Evolutionary conservation across 768 basidiomycete genomes (phyloP).

Genomic region (Xerocomellus intermedius): DNA sequence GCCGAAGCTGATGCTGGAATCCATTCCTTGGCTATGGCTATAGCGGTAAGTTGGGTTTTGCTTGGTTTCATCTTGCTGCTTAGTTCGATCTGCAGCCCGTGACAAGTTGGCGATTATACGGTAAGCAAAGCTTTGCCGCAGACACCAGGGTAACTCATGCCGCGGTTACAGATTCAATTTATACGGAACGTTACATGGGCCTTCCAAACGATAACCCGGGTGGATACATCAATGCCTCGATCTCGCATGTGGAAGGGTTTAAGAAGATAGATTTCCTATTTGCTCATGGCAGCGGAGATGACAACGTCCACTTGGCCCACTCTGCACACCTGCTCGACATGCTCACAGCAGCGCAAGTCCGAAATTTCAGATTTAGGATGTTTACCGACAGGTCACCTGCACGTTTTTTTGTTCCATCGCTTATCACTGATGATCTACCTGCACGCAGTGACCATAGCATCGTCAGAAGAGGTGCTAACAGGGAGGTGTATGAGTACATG

Average conservation of each 20-base stretch:
- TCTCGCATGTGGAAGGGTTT: conserved; percentile 88
- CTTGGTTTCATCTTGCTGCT: conserved; percentile 2
- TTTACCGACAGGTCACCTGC: conserved; percentile 86
- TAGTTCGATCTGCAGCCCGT: conserved; percentile 57
- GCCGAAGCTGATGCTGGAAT: conserved; percentile 88
- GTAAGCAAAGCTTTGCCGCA: conserved; percentile 36
- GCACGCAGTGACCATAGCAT: conserved; percentile 76
- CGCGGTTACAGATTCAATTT: conserved; percentile 74
- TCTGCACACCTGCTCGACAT: conserved; percentile 90
- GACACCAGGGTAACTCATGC: neutral
- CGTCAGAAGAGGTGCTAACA: conserved; percentile 64
- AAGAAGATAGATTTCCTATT: conserved; percentile 75
- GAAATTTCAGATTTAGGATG: conserved; percentile 86
- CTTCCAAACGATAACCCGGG: conserved; percentile 72
- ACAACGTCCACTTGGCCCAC: conserved; percentile 95
- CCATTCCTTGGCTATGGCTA: conserved; percentile 87
- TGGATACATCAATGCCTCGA: conserved; percentile 89
- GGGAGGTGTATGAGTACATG: conserved; percentile 88
- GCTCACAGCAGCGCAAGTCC: conserved; percentile 74
- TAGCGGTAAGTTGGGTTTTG: conserved; percentile 60
- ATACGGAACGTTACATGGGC: conserved; percentile 97
- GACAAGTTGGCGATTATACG: conserved; percentile 81
- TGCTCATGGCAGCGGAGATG: conserved; percentile 92
- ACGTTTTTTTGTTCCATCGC: neutral
- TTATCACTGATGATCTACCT: conserved; percentile 7